A percentile compares a stretch with the other conserved stretches of the same genome.
Conservation (phyloP, 768 basidiomycete species). For the Lepiota brunneoincarnata region DNA sequence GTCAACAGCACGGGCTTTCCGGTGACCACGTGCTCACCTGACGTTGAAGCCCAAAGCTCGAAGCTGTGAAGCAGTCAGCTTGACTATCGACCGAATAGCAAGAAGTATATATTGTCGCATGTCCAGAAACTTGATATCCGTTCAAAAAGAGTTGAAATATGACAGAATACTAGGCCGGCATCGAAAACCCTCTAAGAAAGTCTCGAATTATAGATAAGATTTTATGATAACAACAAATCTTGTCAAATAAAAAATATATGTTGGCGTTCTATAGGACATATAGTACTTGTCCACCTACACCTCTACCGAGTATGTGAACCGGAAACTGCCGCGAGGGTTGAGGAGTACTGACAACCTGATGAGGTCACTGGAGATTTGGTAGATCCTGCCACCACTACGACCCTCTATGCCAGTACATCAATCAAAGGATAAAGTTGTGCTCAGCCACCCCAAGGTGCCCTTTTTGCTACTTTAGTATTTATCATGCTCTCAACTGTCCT, state of each 20-base stretch:
- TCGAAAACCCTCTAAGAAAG: too few relatives aligned
- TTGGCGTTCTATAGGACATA: too few relatives aligned
- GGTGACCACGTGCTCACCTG: slow-evolving; percentile 2
- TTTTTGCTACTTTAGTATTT: neutral
- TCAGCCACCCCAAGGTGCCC: slow-evolving; percentile 63
- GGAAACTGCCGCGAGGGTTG: neutral
- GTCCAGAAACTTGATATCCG: too few relatives aligned
- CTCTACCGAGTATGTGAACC: neutral
- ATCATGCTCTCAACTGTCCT: neutral
- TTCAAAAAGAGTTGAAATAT: too few relatives aligned
- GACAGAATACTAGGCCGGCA: too few relatives aligned
- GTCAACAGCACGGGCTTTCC: neutral
- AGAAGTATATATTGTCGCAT: neutral
- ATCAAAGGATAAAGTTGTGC: slow-evolving; percentile 38
- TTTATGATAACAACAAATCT: too few relatives aligned
- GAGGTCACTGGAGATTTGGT: neutral
- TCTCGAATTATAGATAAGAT: too few relatives aligned
- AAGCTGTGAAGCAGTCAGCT: neutral
- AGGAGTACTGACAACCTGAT: neutral
- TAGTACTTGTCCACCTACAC: too few relatives aligned
- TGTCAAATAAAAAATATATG: too few relatives aligned
- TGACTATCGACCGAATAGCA: neutral
- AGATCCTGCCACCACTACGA: neutral
- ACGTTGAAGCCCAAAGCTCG: too few relatives aligned
- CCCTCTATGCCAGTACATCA: slow-evolving; percentile 57